Evolutionary conservation across 129 eudicot genomes (phyloP).

Genomic region (Flaveria trinervia): DNA sequence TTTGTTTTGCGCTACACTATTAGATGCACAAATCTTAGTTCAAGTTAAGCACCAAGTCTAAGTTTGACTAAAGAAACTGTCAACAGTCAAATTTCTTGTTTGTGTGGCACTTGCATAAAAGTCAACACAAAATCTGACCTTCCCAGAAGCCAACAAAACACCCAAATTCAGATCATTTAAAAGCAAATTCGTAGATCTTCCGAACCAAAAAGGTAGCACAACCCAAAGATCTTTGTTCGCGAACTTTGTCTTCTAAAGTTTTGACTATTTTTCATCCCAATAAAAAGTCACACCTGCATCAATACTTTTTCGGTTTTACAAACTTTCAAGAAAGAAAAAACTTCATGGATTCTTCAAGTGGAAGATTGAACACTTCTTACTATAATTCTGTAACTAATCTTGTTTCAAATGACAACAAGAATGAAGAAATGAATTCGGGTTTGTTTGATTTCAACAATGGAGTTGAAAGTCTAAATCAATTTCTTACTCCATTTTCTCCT

Average conservation of each 20-base stretch:
- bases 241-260: constrained; percentile 21
- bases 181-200: constrained; percentile 21
- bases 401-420: constrained; percentile 29
- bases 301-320: constrained; percentile 20
- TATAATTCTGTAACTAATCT: constrained; percentile 10
- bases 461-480: constrained; percentile 34
- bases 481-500: constrained; percentile 14
- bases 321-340: neutral
- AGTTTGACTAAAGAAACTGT: constrained; percentile 35
- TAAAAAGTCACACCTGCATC: constrained; percentile 13
- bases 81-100: constrained; percentile 29
- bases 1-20: too few species aligned
- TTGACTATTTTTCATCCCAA: constrained; percentile 17
- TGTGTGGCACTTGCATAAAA: neutral
- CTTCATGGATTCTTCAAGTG: constrained; percentile 28
- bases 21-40: neutral
- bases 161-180: constrained; percentile 31
- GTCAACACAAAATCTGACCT: constrained; percentile 24
- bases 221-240: constrained; percentile 15
- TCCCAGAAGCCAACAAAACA: constrained; percentile 36
- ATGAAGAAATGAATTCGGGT: constrained; percentile 30
- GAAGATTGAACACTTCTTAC: constrained; percentile 23
- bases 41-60: constrained; percentile 16
- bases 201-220: constrained; percentile 22
- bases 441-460: constrained; percentile 18